Evolutionary conservation across 176 grass and related monocot species (phyloP).

Genomic region (Juncus inflexus): DNA sequence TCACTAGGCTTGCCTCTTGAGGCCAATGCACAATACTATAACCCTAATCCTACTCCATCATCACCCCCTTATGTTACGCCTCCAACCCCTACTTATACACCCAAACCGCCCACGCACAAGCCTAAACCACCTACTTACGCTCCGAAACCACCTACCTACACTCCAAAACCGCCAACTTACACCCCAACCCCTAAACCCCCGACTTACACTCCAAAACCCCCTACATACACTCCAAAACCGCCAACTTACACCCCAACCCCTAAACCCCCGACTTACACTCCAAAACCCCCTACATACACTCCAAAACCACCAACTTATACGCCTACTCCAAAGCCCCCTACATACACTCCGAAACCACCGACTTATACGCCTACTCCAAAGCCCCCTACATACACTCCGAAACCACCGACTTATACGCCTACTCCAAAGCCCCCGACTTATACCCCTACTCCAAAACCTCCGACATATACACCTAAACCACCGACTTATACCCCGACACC

Average conservation of each 20-base stretch:
- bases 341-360: conserved; percentile 18
- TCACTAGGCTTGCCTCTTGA: conserved; percentile 49
- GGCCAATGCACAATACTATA: conserved; percentile 30
- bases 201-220: conserved; percentile 9
- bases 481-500: conserved; percentile 11
- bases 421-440: conserved; percentile 27
- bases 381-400: neutral
- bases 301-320: conserved; percentile 23
- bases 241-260: no score
- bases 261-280: neutral
- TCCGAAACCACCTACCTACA: conserved; percentile 7
- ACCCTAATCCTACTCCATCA: neutral
- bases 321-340: conserved; percentile 29
- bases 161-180: neutral
- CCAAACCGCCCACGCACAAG: conserved; percentile 13
- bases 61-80: conserved; percentile 27
- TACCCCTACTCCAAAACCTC: neutral
- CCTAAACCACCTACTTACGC: neutral
- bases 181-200: conserved; percentile 24
- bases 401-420: conserved; percentile 31
- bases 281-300: neutral
- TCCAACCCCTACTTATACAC: conserved; percentile 10
- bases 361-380: conserved; percentile 14
- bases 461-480: neutral
- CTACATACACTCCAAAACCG: neutral